These are phyloP conservation scores for Puccinia coronata DNA, from an alignment of 1,284 basidiomycete genomes.

Conservation along the genomic window DNA sequence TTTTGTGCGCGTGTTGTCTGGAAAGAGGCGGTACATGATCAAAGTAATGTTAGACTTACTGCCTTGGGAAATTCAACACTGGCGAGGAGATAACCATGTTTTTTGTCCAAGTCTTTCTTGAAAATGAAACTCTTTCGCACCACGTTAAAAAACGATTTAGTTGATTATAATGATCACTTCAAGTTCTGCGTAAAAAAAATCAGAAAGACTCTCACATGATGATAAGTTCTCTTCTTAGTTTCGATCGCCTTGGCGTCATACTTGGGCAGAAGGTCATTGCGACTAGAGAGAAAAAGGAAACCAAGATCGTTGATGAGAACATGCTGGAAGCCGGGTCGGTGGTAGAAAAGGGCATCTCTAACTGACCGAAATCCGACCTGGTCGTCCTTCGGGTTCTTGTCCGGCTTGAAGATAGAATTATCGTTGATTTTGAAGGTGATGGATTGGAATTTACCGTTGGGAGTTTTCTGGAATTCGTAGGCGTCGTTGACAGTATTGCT, in stretches of 20 bases:
- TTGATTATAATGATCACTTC: neutral
- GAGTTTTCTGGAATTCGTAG: constrained; percentile 1
- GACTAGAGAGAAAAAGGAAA: constrained; percentile 5
- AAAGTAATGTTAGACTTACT: neutral
- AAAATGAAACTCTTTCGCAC: constrained; percentile 9
- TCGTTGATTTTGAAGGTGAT: constrained; percentile 29
- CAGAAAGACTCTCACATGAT: constrained; percentile 7
- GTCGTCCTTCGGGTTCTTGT: neutral
- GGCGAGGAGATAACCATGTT: constrained; percentile 21
- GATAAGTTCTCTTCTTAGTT: constrained; percentile 20
- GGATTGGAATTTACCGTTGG: neutral
- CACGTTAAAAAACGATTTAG: too few species aligned
- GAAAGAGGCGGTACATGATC: too few species aligned
- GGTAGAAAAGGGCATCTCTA: neutral
- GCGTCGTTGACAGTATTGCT: neutral
- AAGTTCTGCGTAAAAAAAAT: neutral
- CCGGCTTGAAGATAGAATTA: constrained; percentile 32
- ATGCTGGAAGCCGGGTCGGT: neutral
- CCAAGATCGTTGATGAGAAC: neutral
- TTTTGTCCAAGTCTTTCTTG: neutral
- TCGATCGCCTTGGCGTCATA: constrained; percentile 23
- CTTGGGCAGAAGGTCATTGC: constrained; percentile 14
- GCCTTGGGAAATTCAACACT: constrained; percentile 28
- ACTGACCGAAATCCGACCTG: constrained; percentile 24
- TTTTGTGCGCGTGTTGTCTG: too few species aligned